Conservation (phyloP, 2,329 filamentous ascomycete species). For the Stagonosporopsis vannaccii region DNA sequence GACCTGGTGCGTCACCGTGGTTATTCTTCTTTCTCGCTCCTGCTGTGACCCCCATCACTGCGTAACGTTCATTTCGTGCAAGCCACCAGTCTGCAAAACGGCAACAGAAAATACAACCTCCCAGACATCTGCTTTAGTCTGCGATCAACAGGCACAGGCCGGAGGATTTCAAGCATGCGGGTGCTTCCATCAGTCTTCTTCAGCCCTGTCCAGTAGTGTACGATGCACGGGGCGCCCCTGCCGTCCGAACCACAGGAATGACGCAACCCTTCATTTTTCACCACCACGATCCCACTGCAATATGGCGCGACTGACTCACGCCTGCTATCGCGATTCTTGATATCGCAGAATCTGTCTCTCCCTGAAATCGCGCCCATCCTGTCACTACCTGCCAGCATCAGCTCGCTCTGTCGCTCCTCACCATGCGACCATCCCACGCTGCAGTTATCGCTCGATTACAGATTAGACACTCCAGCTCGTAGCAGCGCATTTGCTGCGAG, state of each 20-base stretch:
- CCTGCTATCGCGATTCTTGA: not conserved
- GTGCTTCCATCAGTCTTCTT: slow-evolving; percentile 15
- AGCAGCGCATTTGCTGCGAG: slow-evolving; percentile 33
- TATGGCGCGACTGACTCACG: slow-evolving; percentile 16
- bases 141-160: not conserved
- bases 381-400: slow-evolving; percentile 6
- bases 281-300: slow-evolving; percentile 2
- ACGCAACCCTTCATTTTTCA: slow-evolving; percentile 17
- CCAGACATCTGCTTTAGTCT: not conserved
- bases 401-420: slow-evolving; percentile 25
- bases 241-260: slow-evolving; percentile 23
- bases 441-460: slow-evolving; percentile 24
- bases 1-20: not conserved
- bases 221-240: slow-evolving; percentile 27
- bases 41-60: not conserved
- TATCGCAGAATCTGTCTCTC: not conserved
- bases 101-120: not conserved
- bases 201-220: slow-evolving; percentile 26
- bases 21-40: not conserved
- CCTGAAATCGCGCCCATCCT: not conserved
- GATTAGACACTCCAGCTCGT: slow-evolving; percentile 26
- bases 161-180: not conserved
- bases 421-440: slow-evolving; percentile 27
- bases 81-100: not conserved
- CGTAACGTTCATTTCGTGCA: too few species aligned